Percentiles rank a stretch among this genome's conserved stretches.
Conservation (phyloP, 257 asterid species). For the Verbena officinalis region DNA sequence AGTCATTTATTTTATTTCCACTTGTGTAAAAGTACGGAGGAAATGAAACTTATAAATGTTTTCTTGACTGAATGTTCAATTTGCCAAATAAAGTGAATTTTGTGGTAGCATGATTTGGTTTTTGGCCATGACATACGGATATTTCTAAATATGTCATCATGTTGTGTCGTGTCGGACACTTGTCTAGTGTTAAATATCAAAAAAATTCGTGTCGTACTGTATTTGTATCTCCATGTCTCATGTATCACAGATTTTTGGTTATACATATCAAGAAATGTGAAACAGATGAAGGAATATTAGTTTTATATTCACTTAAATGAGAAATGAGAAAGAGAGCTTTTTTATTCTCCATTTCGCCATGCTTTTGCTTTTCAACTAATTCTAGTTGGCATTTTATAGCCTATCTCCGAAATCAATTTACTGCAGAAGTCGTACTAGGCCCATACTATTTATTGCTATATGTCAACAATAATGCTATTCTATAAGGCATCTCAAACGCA, state of each 20-base stretch:
- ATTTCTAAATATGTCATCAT: no score
- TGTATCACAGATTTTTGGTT: no score
- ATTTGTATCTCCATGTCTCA: no score
- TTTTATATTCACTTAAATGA: neutral
- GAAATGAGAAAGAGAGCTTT: slow-evolving; percentile 8
- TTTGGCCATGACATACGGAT: no score
- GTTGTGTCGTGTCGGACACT: no score
- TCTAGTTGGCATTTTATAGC: no score
- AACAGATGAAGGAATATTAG: neutral
- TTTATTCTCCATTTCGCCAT: neutral
- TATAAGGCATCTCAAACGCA: neutral
- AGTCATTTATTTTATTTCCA: neutral
- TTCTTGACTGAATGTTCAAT: neutral
- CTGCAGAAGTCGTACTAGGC: neutral
- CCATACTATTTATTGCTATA: slow-evolving; percentile 5
- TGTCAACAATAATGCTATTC: neutral
- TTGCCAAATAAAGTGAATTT: neutral
- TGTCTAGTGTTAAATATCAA: no score
- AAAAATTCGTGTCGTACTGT: no score
- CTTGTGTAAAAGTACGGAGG: no score
- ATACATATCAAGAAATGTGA: neutral
- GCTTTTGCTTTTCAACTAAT: neutral
- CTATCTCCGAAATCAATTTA: no score
- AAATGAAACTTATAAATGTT: no score
- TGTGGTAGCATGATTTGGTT: neutral